phyloP scores from a whole-genome alignment of 192 early-diverging fungal genomes.

The Backusella westeae region DNA sequence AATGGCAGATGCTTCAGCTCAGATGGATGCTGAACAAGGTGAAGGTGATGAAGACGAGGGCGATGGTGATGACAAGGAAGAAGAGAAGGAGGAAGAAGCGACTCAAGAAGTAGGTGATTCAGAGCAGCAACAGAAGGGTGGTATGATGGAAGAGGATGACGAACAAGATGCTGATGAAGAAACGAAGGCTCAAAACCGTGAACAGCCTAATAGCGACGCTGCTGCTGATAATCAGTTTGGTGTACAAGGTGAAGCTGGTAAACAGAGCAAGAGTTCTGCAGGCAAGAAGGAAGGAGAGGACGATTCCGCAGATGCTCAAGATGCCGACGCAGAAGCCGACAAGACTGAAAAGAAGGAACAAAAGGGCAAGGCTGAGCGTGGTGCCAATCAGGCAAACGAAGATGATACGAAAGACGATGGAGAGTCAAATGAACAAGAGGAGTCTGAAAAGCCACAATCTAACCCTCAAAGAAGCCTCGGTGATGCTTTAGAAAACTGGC shows the following conservation, averaged over 20 bases:
- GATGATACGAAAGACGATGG: constrained; percentile 17
- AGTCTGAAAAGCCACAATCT: constrained; percentile 46
- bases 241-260: constrained; percentile 63
- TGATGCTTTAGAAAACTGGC: constrained; percentile 93
- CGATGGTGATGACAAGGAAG: constrained; percentile 37
- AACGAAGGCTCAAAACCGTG: constrained; percentile 37
- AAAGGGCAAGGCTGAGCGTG: constrained; percentile 25
- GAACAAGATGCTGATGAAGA: constrained; percentile 37
- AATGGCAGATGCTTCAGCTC: constrained; percentile 37
- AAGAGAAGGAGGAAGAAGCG: constrained; percentile 44
- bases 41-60: constrained; percentile 47
- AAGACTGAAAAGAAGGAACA: constrained; percentile 30
- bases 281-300: constrained; percentile 47
- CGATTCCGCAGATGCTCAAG: constrained; percentile 17
- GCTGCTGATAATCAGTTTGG: constrained; percentile 63
- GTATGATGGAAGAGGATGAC: constrained; percentile 44
- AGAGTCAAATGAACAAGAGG: constrained; percentile 36
- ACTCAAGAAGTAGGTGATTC: constrained; percentile 37
- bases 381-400: constrained; percentile 18
- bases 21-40: constrained; percentile 32
- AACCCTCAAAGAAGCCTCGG: constrained; percentile 91
- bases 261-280: constrained; percentile 40
- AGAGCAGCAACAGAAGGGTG: constrained; percentile 37
- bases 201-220: constrained; percentile 40
- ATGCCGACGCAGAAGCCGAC: constrained; percentile 14